These are phyloP conservation scores for Kodamaea neixiangensis DNA, from an alignment of 805 yeast species.

Conservation along the genomic window DNA sequence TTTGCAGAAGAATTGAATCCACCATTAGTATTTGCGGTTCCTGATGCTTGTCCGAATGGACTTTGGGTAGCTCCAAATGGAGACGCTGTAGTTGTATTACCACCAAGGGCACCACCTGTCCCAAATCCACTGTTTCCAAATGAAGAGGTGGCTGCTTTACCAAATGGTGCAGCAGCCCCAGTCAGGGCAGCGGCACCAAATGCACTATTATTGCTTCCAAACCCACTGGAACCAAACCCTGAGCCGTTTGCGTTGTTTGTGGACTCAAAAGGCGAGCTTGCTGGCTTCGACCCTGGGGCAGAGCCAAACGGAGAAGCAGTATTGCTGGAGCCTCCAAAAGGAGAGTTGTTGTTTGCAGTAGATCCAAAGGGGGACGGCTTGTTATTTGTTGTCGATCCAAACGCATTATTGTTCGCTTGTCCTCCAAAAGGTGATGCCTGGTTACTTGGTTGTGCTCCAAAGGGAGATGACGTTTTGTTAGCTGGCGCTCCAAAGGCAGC, in stretches of 20 bases:
- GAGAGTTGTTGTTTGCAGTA: not conserved
- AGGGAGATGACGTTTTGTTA: slow-evolving; percentile 4
- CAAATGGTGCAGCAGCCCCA: not conserved
- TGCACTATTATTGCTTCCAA: not conserved
- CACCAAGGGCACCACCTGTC: not conserved
- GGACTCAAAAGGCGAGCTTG: not conserved
- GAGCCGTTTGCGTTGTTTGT: not conserved
- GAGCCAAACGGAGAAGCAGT: slow-evolving; percentile 8
- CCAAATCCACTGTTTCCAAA: not conserved
- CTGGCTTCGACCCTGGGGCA: not conserved
- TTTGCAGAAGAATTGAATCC: not conserved
- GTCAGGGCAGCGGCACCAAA: not conserved
- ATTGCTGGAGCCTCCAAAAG: slow-evolving; percentile 12
- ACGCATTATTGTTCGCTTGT: slow-evolving; percentile 9
- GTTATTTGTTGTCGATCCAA: slow-evolving; percentile 15
- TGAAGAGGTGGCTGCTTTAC: not conserved
- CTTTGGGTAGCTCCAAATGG: slow-evolving; percentile 16
- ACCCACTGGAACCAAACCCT: not conserved
- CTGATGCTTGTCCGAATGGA: slow-evolving; percentile 4
- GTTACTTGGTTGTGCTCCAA: slow-evolving; percentile 5
- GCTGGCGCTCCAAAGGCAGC: not conserved
- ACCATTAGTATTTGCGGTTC: not conserved
- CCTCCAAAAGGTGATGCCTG: not conserved
- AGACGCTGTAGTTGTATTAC: slow-evolving; percentile 5
- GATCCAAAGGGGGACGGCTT: slow-evolving; percentile 11